A percentile compares a stretch with the other conserved stretches of the same genome.
Conservation (phyloP, 768 basidiomycete genomes). For the Ramaria sp. region DNA sequence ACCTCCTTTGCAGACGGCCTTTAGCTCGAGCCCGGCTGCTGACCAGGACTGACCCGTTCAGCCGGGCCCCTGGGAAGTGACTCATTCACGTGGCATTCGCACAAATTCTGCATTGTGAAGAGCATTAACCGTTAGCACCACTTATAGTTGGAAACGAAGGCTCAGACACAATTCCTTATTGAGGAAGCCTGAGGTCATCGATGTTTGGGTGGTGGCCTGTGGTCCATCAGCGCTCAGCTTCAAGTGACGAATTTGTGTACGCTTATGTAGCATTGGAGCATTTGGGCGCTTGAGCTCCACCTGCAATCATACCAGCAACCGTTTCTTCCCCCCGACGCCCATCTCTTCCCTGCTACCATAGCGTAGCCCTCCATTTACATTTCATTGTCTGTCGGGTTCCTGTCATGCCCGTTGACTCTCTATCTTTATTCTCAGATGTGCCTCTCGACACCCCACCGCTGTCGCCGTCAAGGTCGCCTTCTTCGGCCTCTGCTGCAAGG, state of each 20-base stretch:
- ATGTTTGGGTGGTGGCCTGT: not conserved
- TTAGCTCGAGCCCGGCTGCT: no score
- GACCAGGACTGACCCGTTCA: no score
- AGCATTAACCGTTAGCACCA: no score
- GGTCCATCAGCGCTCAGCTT: no score
- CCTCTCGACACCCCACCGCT: constrained; percentile 1
- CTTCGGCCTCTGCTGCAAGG: not conserved
- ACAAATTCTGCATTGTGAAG: no score
- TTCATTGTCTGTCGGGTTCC: not conserved
- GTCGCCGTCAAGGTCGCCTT: constrained; percentile 3
- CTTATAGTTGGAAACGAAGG: no score
- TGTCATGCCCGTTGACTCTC: not conserved
- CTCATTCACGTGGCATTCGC: no score
- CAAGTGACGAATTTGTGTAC: not conserved
- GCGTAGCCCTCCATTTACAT: not conserved
- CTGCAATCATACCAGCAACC: not conserved
- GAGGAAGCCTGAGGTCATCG: not conserved
- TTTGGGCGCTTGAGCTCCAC: constrained; percentile 6
- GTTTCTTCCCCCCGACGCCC: not conserved
- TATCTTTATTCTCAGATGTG: not conserved
- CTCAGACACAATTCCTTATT: not conserved
- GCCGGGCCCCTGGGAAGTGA: no score
- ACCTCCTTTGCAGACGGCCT: no score
- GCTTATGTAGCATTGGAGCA: not conserved
- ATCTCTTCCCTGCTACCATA: not conserved